These are phyloP conservation scores for Penicillium cataractarum DNA, from an alignment of 495 filamentous ascomycete species.

Conservation along the genomic window DNA sequence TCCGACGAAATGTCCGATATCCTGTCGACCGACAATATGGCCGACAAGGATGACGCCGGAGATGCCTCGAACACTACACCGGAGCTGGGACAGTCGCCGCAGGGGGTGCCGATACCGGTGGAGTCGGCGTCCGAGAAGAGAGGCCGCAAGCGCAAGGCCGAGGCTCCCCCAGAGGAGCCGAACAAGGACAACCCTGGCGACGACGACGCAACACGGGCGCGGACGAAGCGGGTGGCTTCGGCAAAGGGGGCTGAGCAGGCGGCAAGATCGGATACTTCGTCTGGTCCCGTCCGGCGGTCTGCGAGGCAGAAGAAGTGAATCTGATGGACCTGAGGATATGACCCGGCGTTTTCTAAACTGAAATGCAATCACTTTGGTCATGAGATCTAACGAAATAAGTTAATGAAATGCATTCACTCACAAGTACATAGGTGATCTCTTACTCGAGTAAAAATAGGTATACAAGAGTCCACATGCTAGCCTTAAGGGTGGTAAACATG, in stretches of 20 bases:
- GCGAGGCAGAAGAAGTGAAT: slow-evolving; percentile 35
- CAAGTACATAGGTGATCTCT: background rate
- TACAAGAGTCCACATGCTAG: background rate
- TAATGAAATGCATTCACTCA: background rate
- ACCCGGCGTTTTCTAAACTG: background rate
- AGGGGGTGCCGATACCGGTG: slow-evolving; percentile 2
- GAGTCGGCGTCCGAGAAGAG: slow-evolving; percentile 22
- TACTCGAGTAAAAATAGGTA: background rate
- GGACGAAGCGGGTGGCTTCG: slow-evolving; percentile 36
- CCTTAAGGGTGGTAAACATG: background rate
- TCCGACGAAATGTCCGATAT: slow-evolving; percentile 28
- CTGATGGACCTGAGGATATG: slow-evolving; percentile 1
- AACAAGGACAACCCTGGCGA: slow-evolving; percentile 16
- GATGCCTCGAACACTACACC: slow-evolving; percentile 32
- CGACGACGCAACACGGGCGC: slow-evolving; percentile 13
- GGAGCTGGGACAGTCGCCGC: slow-evolving; percentile 20
- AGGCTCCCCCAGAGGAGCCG: slow-evolving; percentile 24
- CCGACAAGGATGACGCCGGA: slow-evolving; percentile 20
- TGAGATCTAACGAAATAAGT: slow-evolving; percentile 1
- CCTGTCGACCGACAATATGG: slow-evolving; percentile 14
- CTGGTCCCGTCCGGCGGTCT: slow-evolving; percentile 39
- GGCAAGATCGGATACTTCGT: slow-evolving; percentile 15
- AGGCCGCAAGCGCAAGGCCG: slow-evolving; percentile 46
- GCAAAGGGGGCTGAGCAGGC: slow-evolving; percentile 24
- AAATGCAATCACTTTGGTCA: background rate